phyloP scores from a whole-genome alignment of 768 basidiomycete species.

The Phylloporus scabripes region DNA sequence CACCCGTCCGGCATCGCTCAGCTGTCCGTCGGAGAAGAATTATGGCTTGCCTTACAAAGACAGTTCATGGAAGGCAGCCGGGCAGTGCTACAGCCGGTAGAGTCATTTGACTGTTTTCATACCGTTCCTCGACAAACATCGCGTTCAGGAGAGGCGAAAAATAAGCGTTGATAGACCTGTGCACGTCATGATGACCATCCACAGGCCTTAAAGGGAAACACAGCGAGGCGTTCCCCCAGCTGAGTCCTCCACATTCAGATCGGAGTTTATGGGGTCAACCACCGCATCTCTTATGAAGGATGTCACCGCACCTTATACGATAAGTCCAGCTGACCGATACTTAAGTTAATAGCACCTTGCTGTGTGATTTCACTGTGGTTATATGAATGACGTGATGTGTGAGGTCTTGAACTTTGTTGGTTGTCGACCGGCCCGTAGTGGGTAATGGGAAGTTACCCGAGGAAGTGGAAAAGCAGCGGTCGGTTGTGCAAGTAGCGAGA shows the following conservation, averaged over 20 bases:
- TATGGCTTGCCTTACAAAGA: conserved; percentile 5
- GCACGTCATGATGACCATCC: conserved; percentile 4
- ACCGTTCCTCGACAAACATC: conserved; percentile 9
- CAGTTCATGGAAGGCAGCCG: conserved; percentile 3
- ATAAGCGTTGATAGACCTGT: not conserved
- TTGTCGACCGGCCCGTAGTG: conserved; percentile 12
- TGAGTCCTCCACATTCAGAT: conserved; percentile 7
- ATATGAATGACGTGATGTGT: conserved; percentile 29
- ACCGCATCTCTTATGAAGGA: conserved; percentile 16
- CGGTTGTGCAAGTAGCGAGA: conserved; percentile 10
- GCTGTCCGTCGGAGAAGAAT: conserved; percentile 6
- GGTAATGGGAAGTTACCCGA: conserved; percentile 12
- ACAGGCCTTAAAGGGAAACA: not conserved
- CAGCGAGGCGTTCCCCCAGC: conserved; percentile 12
- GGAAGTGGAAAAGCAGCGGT: conserved; percentile 2
- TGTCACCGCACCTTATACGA: conserved; percentile 17
- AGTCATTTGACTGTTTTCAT: conserved; percentile 8
- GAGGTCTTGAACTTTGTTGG: conserved; percentile 23
- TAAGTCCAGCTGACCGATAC: conserved; percentile 15
- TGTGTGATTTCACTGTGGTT: conserved; percentile 13
- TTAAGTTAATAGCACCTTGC: conserved; percentile 11
- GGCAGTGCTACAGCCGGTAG: conserved; percentile 15
- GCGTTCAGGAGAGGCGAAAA: conserved; percentile 2
- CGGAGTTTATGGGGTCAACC: conserved; percentile 20
- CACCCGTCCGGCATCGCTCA: conserved; percentile 16